Percentiles rank a stretch among this genome's conserved stretches.
These are phyloP conservation scores for Orbilia ellipsospora DNA, from an alignment of 2,329 filamentous ascomycete genomes.

Conservation along the genomic window DNA sequence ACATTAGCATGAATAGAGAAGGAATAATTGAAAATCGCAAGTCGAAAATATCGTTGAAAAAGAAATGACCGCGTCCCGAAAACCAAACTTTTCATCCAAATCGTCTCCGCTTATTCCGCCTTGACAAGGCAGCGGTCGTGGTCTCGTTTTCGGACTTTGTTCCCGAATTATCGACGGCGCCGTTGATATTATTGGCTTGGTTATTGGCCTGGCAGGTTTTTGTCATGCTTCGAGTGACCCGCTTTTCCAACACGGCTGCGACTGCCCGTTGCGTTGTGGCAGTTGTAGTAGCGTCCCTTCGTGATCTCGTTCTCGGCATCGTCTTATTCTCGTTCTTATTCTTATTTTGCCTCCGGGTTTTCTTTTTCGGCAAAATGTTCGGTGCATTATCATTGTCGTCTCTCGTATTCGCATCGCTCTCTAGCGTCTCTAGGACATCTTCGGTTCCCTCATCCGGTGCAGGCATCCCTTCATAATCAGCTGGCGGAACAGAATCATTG, in stretches of 20 bases:
- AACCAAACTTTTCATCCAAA: conserved; percentile 43
- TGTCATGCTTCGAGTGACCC: conserved; percentile 51
- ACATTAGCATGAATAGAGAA: not conserved
- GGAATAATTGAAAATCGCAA: not conserved
- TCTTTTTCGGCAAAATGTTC: conserved; percentile 28
- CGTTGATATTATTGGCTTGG: not conserved
- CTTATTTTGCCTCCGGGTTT: conserved; percentile 6
- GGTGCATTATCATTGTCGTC: conserved; percentile 4
- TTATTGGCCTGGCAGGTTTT: conserved; percentile 16
- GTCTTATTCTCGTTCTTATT: conserved; percentile 19
- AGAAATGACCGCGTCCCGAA: not conserved
- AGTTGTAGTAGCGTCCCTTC: not conserved
- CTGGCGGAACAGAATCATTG: not conserved
- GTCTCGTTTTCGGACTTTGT: too few species aligned
- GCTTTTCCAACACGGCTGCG: conserved; percentile 45
- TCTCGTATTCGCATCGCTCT: conserved; percentile 5
- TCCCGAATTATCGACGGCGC: too few species aligned
- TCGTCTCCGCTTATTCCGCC: conserved; percentile 51
- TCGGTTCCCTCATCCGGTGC: not conserved
- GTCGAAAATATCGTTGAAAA: too few species aligned
- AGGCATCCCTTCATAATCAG: too few species aligned
- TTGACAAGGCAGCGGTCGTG: conserved; percentile 23
- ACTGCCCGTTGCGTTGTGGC: conserved; percentile 27
- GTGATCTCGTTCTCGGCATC: conserved; percentile 12
- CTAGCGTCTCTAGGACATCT: not conserved